phyloP scores from a whole-genome alignment of 2,329 filamentous ascomycete species.

The Lasiodiplodia sp. region DNA sequence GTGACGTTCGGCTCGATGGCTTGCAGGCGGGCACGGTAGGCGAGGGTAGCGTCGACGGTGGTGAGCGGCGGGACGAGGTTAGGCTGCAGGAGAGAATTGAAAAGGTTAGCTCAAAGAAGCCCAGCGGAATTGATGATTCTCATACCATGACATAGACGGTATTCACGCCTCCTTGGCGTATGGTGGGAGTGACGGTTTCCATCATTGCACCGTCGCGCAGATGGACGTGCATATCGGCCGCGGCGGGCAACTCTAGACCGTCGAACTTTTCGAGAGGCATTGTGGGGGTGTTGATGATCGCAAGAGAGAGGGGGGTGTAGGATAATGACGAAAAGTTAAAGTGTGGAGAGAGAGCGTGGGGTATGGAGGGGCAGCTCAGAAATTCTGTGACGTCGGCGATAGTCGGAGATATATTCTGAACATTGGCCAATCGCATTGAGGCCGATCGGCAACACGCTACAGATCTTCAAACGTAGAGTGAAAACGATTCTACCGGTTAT shows the following conservation, averaged over 20 bases:
- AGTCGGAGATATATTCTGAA: slow-evolving; percentile 1
- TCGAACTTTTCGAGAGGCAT: slow-evolving; percentile 52
- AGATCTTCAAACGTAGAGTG: not conserved
- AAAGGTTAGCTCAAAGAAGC: not conserved
- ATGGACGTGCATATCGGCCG: slow-evolving; percentile 61
- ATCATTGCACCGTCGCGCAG: slow-evolving; percentile 61
- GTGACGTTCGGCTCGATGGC: slow-evolving; percentile 57
- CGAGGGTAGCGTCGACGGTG: slow-evolving; percentile 55
- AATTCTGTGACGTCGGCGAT: slow-evolving; percentile 16
- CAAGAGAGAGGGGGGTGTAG: not conserved
- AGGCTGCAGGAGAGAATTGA: slow-evolving; percentile 43
- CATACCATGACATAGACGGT: slow-evolving; percentile 62
- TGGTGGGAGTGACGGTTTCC: slow-evolving; percentile 58
- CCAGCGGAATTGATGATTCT: not conserved
- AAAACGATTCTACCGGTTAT: not conserved
- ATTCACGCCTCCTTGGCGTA: slow-evolving; percentile 60
- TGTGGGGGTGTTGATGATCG: not conserved
- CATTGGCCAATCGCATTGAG: slow-evolving; percentile 5
- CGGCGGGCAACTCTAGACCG: slow-evolving; percentile 56
- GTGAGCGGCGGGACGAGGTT: slow-evolving; percentile 61
- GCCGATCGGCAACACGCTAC: not conserved
- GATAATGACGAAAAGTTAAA: not conserved
- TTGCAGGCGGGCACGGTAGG: slow-evolving; percentile 54
- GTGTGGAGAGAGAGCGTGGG: slow-evolving; percentile 10
- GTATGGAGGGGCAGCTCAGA: slow-evolving; percentile 17